These are phyloP conservation scores for Cladophialophora exuberans DNA, from an alignment of 2,329 filamentous ascomycete species.

Conservation along the genomic window DNA sequence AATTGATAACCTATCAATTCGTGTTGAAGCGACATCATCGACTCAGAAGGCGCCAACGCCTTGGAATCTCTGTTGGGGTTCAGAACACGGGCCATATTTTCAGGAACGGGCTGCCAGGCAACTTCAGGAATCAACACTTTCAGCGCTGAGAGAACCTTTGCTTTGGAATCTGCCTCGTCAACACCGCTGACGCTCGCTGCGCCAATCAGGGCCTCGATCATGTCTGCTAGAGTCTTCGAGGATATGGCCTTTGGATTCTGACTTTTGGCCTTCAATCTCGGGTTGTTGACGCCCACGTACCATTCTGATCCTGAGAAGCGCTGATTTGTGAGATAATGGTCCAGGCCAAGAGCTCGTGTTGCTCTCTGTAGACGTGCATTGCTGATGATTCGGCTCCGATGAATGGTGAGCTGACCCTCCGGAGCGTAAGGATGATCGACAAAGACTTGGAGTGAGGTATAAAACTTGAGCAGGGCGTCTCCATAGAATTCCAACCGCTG, in stretches of 20 bases:
- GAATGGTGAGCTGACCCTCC: constrained; percentile 72
- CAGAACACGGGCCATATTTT: constrained; percentile 31
- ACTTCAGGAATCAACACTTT: constrained; percentile 66
- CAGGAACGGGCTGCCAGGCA: constrained; percentile 56
- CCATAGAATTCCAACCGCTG: constrained; percentile 86
- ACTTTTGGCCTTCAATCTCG: not conserved
- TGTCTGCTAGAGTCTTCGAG: constrained; percentile 82
- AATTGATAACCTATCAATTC: constrained; percentile 76
- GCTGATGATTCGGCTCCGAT: constrained; percentile 71
- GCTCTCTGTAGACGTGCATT: constrained; percentile 74
- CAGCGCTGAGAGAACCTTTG: constrained; percentile 51
- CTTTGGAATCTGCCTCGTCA: constrained; percentile 55
- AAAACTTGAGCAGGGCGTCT: constrained; percentile 79
- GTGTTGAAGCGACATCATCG: no score
- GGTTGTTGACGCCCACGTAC: constrained; percentile 55
- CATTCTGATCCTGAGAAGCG: constrained; percentile 72
- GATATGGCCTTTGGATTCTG: constrained; percentile 53
- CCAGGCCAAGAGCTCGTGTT: constrained; percentile 65
- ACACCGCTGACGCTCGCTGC: constrained; percentile 69
- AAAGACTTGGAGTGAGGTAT: constrained; percentile 67
- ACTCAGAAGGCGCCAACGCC: constrained; percentile 44
- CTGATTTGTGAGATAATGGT: constrained; percentile 71
- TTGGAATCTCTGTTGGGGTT: not conserved
- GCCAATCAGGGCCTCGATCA: constrained; percentile 83
- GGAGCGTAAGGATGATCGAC: constrained; percentile 66